A percentile compares a stretch with the other conserved stretches of the same genome.
These are phyloP conservation scores for Ilyonectria mors-panacis DNA, from an alignment of 2,329 filamentous ascomycete genomes.

Conservation along the genomic window DNA sequence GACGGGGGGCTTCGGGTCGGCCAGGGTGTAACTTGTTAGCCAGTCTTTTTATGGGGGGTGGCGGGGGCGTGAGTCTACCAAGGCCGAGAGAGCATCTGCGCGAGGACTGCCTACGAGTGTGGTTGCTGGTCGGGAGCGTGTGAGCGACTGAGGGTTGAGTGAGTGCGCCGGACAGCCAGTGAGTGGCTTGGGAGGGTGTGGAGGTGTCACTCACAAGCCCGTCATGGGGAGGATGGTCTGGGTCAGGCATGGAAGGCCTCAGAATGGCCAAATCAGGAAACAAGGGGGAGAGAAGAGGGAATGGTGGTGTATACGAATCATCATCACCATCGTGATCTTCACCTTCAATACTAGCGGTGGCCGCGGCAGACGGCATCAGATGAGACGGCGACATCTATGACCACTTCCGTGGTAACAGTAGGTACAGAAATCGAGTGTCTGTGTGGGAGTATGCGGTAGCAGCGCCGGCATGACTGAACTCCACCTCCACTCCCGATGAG, in stretches of 20 bases:
- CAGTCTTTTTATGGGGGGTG: slow-evolving; percentile 25
- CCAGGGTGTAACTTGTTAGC: slow-evolving; percentile 29
- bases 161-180: slow-evolving; percentile 30
- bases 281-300: slow-evolving; percentile 34
- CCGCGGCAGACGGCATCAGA: slow-evolving; percentile 26
- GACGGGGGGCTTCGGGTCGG: slow-evolving; percentile 33
- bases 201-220: slow-evolving; percentile 40
- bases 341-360: slow-evolving; percentile 27
- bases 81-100: slow-evolving; percentile 8
- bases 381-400: slow-evolving; percentile 28
- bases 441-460: slow-evolving; percentile 19
- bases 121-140: slow-evolving; percentile 22
- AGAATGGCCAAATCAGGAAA: slow-evolving; percentile 34
- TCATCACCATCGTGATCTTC: slow-evolving; percentile 23
- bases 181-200: slow-evolving; percentile 43
- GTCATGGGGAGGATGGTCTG: slow-evolving; percentile 33
- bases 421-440: neutral
- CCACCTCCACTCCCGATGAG: slow-evolving; percentile 32
- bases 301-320: slow-evolving; percentile 29
- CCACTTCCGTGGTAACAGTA: slow-evolving; percentile 21
- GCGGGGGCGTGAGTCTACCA: slow-evolving; percentile 3
- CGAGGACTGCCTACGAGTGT: neutral
- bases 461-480: slow-evolving; percentile 26
- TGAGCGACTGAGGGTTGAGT: slow-evolving; percentile 24
- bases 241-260: slow-evolving; percentile 49